Percentiles rank a stretch among this genome's conserved stretches.
phyloP scores from a whole-genome alignment of 2,329 filamentous ascomycete species.

The Phyllosticta citriasiana region DNA sequence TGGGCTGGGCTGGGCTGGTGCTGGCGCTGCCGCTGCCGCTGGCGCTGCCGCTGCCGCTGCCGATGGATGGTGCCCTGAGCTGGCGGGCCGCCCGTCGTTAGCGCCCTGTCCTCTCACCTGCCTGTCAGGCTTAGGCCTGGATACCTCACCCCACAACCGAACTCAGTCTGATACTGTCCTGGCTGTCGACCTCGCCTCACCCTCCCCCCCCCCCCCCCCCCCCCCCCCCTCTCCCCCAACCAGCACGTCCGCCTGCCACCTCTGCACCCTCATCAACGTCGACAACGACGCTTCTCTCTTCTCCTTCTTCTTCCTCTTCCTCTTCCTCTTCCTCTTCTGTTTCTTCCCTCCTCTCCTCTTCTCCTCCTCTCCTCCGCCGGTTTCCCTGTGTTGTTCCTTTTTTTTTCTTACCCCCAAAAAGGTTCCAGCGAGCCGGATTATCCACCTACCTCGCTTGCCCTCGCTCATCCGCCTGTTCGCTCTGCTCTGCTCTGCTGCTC shows the following conservation, averaged over 20 bases:
- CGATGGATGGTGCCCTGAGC: background rate
- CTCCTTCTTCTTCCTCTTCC: too few species aligned
- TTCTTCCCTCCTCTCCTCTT: constrained; percentile 16
- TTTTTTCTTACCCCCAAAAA: background rate
- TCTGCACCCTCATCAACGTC: background rate
- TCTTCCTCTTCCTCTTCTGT: constrained; percentile 23
- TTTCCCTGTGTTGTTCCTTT: background rate
- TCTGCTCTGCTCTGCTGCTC: background rate
- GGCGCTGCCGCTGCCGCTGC: too few species aligned
- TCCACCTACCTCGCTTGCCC: constrained; percentile 7
- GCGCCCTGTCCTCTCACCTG: background rate
- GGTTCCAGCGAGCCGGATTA: constrained; percentile 7
- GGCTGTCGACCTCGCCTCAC: constrained; percentile 1
- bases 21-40: too few species aligned
- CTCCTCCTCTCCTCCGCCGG: constrained; percentile 10
- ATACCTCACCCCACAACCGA: constrained; percentile 9
- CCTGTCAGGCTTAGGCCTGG: too few species aligned
- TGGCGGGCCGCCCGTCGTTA: background rate
- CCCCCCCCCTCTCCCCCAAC: constrained; percentile 15
- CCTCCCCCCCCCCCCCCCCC: constrained; percentile 13
- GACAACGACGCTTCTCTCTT: constrained; percentile 20
- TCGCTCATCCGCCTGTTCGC: background rate
- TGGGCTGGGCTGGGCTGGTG: background rate
- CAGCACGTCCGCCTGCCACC: constrained; percentile 15
- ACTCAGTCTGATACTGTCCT: constrained; percentile 8